A percentile compares a stretch with the other conserved stretches of the same genome.
Evolutionary conservation across 2,329 filamentous ascomycete genomes (phyloP).

Genomic region (Plenodomus lindquistii): DNA sequence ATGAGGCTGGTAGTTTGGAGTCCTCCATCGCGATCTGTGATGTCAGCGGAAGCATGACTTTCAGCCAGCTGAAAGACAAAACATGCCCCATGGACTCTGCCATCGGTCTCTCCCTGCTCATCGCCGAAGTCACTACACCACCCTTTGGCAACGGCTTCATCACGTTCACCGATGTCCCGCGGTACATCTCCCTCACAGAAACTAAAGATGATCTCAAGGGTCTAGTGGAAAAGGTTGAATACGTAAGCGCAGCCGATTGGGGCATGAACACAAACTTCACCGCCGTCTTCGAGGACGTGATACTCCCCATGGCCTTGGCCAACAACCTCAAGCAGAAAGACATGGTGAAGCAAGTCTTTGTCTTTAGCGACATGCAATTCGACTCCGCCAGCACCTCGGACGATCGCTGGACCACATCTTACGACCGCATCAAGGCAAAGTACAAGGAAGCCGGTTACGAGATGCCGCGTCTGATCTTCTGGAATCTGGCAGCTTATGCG

Average conservation of each 20-base stretch:
- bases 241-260: slow-evolving; percentile 44
- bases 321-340: slow-evolving; percentile 58
- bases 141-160: slow-evolving; percentile 62
- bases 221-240: slow-evolving; percentile 49
- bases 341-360: slow-evolving; percentile 65
- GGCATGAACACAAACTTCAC: slow-evolving; percentile 57
- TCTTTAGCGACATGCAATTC: slow-evolving; percentile 67
- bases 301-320: slow-evolving; percentile 58
- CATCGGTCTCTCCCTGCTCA: slow-evolving; percentile 60
- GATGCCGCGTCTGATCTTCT: slow-evolving; percentile 63
- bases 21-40: slow-evolving; percentile 63
- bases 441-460: slow-evolving; percentile 59
- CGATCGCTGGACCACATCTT: slow-evolving; percentile 51
- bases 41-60: slow-evolving; percentile 59
- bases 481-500: slow-evolving; percentile 58
- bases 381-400: slow-evolving; percentile 39
- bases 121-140: slow-evolving; percentile 57
- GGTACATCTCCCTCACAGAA: slow-evolving; percentile 47
- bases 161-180: slow-evolving; percentile 54
- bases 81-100: slow-evolving; percentile 58
- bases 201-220: slow-evolving; percentile 34
- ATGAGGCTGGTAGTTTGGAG: slow-evolving; percentile 57
- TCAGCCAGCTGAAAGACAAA: slow-evolving; percentile 48
- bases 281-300: slow-evolving; percentile 58
- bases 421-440: slow-evolving; percentile 53